A percentile compares a stretch with the other conserved stretches of the same genome.
Evolutionary conservation across 2,329 filamentous ascomycete genomes (phyloP).

Genomic region (Coniella vitis): DNA sequence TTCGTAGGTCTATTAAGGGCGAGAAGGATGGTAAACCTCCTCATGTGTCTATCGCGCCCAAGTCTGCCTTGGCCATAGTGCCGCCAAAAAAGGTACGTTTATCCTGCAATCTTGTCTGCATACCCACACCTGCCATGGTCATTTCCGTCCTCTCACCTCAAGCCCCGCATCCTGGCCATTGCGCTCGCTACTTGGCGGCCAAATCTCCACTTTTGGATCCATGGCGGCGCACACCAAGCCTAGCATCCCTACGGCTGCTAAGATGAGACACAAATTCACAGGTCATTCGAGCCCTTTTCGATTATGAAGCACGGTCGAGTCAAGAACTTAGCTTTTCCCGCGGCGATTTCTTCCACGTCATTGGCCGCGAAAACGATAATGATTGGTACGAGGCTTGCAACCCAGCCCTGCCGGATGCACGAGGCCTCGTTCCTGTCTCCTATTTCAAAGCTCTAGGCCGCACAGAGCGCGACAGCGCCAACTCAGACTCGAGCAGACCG

Average conservation of each 20-base stretch:
- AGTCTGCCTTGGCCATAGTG: constrained; percentile 80
- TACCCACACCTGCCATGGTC: not conserved
- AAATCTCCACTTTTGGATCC: constrained; percentile 1
- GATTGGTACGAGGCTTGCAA: constrained; percentile 99
- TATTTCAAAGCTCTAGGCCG: constrained; percentile 92
- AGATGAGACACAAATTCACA: constrained; percentile 30
- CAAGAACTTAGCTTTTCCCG: constrained; percentile 87
- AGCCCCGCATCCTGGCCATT: not conserved
- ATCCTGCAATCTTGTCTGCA: not conserved
- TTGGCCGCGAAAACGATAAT: constrained; percentile 85
- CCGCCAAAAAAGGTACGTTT: constrained; percentile 81
- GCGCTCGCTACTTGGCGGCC: not conserved
- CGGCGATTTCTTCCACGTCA: constrained; percentile 97
- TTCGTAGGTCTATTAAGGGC: constrained; percentile 84
- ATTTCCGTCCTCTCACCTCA: not conserved
- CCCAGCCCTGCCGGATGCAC: constrained; percentile 75
- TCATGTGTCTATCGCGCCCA: constrained; percentile 72
- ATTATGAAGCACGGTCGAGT: constrained; percentile 69
- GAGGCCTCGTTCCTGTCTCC: constrained; percentile 85
- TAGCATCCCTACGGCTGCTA: constrained; percentile 15
- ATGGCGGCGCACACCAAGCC: not conserved
- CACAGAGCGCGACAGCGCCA: constrained; percentile 81
- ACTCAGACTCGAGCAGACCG: constrained; percentile 51
- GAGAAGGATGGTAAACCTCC: constrained; percentile 62
- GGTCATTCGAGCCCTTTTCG: constrained; percentile 96